Evolutionary conservation across 2,329 filamentous ascomycete genomes (phyloP), one percentile per base, ranked within the genome.

Genomic region (Neonectria punicea): DNA sequence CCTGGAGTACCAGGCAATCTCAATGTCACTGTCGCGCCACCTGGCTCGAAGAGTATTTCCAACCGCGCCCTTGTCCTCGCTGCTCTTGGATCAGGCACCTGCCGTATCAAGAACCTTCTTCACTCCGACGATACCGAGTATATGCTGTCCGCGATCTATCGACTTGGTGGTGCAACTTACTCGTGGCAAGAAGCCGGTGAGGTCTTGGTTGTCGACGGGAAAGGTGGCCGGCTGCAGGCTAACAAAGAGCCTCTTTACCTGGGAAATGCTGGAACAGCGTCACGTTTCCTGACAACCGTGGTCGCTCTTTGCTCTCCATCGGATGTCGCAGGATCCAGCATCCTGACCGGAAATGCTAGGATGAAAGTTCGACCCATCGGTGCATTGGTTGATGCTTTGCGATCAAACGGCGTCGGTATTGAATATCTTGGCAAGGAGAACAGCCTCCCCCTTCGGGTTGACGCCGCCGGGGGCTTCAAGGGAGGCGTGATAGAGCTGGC

Each of bases 281-380:
- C 96, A 51, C 90, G 96, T 69, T 99, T 99, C 82, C 82, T 99
- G 68, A 98, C 96, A 1, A 97, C 93, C 0, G 94, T 98, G 25
- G 91, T 93, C 13, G 92, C 94, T 9, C 87, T 99, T 32, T 96
- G 94, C 73, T 86, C 89, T 39, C 87, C 93, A 1, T 85, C 86
- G 1, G 82, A 83, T 14, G 86, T 88, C 14, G 84, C 86, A 18
- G 66, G 58, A 5, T 90, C 90, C 4, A 97, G 92, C 5, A 82
- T 97, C 34, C 84, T 99, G 41, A 99, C 96, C 1, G 96, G 96
- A 49, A 99, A 99, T 79, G 90, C 92, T 10, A 89, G 96, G 58
- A 99, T 99, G 96, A 97, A 98, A 82, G 90, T 95, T 70, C 89
- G 96, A 59, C 97, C 97, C 1, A 97, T 98, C 74, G 95, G 94